Percentiles rank a stretch among this genome's conserved stretches.
Conservation (phyloP, 345 rosid species). For the Aurinia saxatilis region DNA sequence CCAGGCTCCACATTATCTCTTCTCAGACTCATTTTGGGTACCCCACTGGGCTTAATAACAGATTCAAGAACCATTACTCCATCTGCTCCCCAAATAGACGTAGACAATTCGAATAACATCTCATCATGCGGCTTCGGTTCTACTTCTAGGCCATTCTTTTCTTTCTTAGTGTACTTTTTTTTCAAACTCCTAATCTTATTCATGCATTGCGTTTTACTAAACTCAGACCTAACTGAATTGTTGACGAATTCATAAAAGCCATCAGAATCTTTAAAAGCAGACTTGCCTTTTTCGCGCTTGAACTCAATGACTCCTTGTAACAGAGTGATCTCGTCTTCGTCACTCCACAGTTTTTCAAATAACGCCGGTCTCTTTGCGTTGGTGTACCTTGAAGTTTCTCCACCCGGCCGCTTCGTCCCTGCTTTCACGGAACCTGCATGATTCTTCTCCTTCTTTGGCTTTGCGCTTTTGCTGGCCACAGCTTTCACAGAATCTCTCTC, state of each 20-base stretch:
- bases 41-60: slow-evolving; percentile 5
- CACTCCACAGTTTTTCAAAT: slow-evolving; percentile 38
- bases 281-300: slow-evolving; percentile 26
- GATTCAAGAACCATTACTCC: slow-evolving; percentile 21
- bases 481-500: not conserved
- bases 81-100: slow-evolving; percentile 38
- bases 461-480: slow-evolving; percentile 19
- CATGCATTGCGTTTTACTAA: slow-evolving; percentile 29
- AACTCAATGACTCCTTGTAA: slow-evolving; percentile 35
- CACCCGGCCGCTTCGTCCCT: slow-evolving; percentile 13
- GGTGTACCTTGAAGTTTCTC: not conserved
- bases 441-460: slow-evolving; percentile 1
- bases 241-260: slow-evolving; percentile 31
- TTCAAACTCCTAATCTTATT: slow-evolving; percentile 45
- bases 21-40: slow-evolving; percentile 1
- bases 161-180: slow-evolving; percentile 33
- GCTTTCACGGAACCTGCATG: slow-evolving; percentile 8
- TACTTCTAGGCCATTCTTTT: slow-evolving; percentile 23
- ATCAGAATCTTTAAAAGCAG: slow-evolving; percentile 24
- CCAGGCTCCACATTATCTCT: not conserved
- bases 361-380: slow-evolving; percentile 7
- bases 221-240: slow-evolving; percentile 28
- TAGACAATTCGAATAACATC: slow-evolving; percentile 21
- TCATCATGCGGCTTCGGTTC: slow-evolving; percentile 37
- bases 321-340: slow-evolving; percentile 36